A percentile compares a stretch with the other conserved stretches of the same genome.
Evolutionary conservation across 2,329 filamentous ascomycete genomes (phyloP).

Genomic region (Pyricularia grisea): DNA sequence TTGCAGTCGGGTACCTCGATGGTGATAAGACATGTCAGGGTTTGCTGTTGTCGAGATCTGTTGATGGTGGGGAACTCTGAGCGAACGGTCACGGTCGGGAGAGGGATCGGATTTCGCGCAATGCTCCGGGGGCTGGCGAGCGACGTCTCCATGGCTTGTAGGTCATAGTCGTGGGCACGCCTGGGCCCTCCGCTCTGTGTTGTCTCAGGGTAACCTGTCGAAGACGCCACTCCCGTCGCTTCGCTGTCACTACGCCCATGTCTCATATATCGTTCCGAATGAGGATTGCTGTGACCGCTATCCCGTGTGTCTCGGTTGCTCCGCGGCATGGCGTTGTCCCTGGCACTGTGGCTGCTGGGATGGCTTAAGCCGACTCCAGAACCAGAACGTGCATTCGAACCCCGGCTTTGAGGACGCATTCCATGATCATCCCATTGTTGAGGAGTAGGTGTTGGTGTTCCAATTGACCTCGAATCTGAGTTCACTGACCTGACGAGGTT

Average conservation of each 20-base stretch:
- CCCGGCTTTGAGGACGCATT: conserved; percentile 43
- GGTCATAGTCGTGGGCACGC: conserved; percentile 85
- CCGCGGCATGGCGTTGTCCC: conserved; percentile 26
- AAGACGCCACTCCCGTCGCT: conserved; percentile 63
- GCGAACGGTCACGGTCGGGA: conserved; percentile 85
- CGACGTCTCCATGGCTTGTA: conserved; percentile 90
- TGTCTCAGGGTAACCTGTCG: conserved; percentile 70
- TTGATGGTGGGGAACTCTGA: conserved; percentile 95
- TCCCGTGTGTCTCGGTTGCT: conserved; percentile 16
- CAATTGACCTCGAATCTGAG: conserved; percentile 52
- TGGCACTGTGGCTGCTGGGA: conserved; percentile 18
- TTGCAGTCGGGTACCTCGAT: conserved; percentile 89
- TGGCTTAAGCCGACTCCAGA: conserved; percentile 24
- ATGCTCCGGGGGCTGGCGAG: conserved; percentile 63
- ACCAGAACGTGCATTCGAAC: conserved; percentile 25
- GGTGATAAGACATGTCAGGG: conserved; percentile 85
- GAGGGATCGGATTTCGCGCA: conserved; percentile 77
- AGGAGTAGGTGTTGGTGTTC: conserved; percentile 37
- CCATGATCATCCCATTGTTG: conserved; percentile 58
- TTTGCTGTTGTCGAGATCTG: conserved; percentile 87
- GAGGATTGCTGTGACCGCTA: conserved; percentile 9
- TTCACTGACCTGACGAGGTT: conserved; percentile 74
- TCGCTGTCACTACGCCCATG: conserved; percentile 75
- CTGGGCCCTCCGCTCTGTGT: conserved; percentile 56
- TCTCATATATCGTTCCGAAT: conserved; percentile 35